Evolutionary conservation across 1,139 yeast species (phyloP).

Genomic region (Diutina ranongensis): DNA sequence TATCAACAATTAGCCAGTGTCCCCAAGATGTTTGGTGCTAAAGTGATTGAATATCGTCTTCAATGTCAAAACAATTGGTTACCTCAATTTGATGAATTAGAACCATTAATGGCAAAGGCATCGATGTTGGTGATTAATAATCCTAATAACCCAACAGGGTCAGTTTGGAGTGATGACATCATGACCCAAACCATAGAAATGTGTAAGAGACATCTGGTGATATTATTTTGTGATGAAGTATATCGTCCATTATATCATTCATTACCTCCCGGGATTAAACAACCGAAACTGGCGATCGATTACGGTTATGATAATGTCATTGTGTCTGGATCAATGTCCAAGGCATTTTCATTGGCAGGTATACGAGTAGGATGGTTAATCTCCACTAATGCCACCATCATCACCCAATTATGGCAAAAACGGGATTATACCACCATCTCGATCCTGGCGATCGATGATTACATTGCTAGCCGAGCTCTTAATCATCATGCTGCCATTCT

Average conservation of each 20-base stretch:
- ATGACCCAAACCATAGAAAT: constrained; percentile 26
- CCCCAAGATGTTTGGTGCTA: constrained; percentile 33
- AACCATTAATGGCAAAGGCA: constrained; percentile 15
- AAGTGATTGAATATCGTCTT: constrained; percentile 25
- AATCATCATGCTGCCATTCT: constrained; percentile 22
- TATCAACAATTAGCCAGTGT: constrained; percentile 44
- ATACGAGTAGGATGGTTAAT: constrained; percentile 45
- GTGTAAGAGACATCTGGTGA: constrained; percentile 23
- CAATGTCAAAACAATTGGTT: constrained; percentile 21
- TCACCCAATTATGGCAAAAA: constrained; percentile 24
- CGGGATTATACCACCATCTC: constrained; percentile 46
- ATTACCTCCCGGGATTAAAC: constrained; percentile 1
- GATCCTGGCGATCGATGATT: constrained; percentile 38
- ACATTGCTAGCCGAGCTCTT: constrained; percentile 34
- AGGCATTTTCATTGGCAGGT: constrained; percentile 47
- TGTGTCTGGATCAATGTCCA: constrained; percentile 42
- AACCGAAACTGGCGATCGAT: constrained; percentile 31
- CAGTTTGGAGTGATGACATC: constrained; percentile 25
- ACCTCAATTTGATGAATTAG: constrained; percentile 25
- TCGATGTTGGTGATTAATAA: constrained; percentile 36
- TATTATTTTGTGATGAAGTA: constrained; percentile 42
- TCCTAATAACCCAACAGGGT: constrained; percentile 49
- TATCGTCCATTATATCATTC: constrained; percentile 41
- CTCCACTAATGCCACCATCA: constrained; percentile 19
- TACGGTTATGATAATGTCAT: constrained; percentile 33